Conservation (phyloP, 139 green algal genomes). For the Micractinium conductrix region DNA sequence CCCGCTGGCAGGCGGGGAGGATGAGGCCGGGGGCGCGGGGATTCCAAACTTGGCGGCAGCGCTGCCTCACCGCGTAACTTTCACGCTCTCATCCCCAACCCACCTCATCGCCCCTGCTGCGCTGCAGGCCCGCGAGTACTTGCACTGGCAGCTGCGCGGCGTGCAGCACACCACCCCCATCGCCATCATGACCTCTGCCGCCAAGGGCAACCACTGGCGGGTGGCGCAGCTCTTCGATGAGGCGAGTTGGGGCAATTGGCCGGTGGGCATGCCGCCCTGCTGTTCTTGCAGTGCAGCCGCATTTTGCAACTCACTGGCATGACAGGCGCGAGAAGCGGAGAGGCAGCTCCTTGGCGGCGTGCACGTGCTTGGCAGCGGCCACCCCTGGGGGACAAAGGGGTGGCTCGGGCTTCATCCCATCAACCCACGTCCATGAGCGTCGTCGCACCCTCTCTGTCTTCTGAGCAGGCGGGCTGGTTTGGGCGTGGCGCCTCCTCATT, state of each 20-base stretch:
- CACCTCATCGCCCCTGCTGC: background rate
- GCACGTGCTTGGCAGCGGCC: no score
- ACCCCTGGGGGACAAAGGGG: no score
- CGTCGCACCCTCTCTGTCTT: no score
- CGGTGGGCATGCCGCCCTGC: no score
- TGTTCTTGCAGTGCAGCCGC: no score
- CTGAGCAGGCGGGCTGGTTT: slow-evolving; percentile 77
- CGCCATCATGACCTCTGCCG: slow-evolving; percentile 97
- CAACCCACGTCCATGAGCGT: no score
- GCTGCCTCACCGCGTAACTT: background rate
- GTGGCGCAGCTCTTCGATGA: slow-evolving; percentile 74
- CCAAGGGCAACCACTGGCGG: slow-evolving; percentile 94
- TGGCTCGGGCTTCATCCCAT: no score
- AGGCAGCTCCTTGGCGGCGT: no score
- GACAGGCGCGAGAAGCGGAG: no score
- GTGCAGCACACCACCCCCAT: slow-evolving; percentile 85
- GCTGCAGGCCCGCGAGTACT: slow-evolving; percentile 89
- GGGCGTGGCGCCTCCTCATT: slow-evolving; percentile 81
- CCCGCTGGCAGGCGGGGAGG: background rate
- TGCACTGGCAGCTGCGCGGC: slow-evolving; percentile 92
- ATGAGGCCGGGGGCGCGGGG: background rate
- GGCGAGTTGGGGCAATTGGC: slow-evolving; percentile 72
- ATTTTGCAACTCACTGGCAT: no score
- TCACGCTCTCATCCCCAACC: background rate
- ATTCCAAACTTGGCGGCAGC: background rate